Conservation (phyloP, 345 rosid genomes). For the Rhodamnia argentea region DNA sequence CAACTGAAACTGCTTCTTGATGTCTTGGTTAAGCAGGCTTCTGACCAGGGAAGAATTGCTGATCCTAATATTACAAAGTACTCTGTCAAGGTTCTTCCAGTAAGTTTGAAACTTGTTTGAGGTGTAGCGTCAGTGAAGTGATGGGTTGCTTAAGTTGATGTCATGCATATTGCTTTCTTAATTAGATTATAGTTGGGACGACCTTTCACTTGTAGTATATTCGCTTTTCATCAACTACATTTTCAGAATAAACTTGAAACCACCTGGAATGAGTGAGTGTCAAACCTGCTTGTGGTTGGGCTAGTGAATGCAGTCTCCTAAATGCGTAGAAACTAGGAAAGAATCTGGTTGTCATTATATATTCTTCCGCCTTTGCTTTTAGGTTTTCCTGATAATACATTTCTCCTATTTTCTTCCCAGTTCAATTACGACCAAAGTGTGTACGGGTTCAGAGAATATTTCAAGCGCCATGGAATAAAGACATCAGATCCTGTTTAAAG, state of each 20-base stretch:
- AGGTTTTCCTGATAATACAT: not conserved
- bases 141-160: not conserved
- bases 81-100: slow-evolving; percentile 81
- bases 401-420: slow-evolving; percentile 19
- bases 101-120: slow-evolving; percentile 21
- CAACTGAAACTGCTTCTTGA: not conserved
- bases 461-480: slow-evolving; percentile 62
- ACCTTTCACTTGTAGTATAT: not conserved
- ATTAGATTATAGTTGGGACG: not conserved
- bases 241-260: not conserved
- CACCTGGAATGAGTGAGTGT: not conserved
- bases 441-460: slow-evolving; percentile 90
- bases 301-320: not conserved
- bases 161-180: not conserved
- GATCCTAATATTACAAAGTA: slow-evolving; percentile 65
- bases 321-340: not conserved
- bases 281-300: not conserved
- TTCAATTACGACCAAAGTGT: slow-evolving; percentile 74
- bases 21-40: slow-evolving; percentile 43
- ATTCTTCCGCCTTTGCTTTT: not conserved
- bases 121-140: not conserved
- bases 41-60: slow-evolving; percentile 42
- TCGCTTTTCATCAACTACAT: not conserved
- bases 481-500: slow-evolving; percentile 11
- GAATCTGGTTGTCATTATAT: not conserved